These are phyloP conservation scores for Glaciozyma antarctica DNA, from an alignment of 768 basidiomycete species.

Conservation along the genomic window DNA sequence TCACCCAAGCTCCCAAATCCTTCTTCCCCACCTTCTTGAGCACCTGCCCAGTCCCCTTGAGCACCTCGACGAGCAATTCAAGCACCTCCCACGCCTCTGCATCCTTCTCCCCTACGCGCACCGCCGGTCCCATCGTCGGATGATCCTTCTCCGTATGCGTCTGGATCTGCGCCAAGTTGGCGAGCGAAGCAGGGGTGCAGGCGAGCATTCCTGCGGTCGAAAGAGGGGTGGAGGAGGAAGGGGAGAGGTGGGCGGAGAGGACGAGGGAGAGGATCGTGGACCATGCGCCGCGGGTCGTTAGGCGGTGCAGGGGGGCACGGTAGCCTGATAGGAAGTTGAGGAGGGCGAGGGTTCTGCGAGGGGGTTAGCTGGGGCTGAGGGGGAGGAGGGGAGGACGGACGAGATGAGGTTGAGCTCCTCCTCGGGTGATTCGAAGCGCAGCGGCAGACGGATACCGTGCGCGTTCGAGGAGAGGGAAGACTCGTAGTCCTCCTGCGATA, in stretches of 20 bases:
- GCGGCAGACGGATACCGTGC: constrained; percentile 67
- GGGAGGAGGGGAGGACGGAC: not conserved
- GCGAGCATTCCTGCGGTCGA: constrained; percentile 58
- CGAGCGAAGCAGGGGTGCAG: constrained; percentile 52
- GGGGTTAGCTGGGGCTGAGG: not conserved
- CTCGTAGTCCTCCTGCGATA: not conserved
- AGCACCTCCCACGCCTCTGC: constrained; percentile 66
- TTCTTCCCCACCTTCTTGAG: constrained; percentile 55
- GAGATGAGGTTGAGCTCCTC: constrained; percentile 77
- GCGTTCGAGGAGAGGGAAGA: not conserved
- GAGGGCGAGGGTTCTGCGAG: constrained; percentile 8
- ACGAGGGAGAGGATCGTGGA: constrained; percentile 68
- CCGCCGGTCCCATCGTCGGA: constrained; percentile 52
- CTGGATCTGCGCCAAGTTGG: constrained; percentile 61
- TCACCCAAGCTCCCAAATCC: constrained; percentile 64
- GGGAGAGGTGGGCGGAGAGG: constrained; percentile 57
- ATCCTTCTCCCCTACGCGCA: constrained; percentile 59
- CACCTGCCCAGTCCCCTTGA: constrained; percentile 65
- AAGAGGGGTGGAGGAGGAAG: constrained; percentile 50
- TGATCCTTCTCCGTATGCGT: constrained; percentile 64
- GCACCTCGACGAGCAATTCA: constrained; percentile 52
- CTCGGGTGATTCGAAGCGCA: constrained; percentile 62
- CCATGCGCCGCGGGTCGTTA: constrained; percentile 70
- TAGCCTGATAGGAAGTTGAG: constrained; percentile 80
- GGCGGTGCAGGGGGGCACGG: constrained; percentile 59